These are phyloP conservation scores for Fusarium caatingaense DNA, from an alignment of 2,329 filamentous ascomycete genomes.

Conservation along the genomic window DNA sequence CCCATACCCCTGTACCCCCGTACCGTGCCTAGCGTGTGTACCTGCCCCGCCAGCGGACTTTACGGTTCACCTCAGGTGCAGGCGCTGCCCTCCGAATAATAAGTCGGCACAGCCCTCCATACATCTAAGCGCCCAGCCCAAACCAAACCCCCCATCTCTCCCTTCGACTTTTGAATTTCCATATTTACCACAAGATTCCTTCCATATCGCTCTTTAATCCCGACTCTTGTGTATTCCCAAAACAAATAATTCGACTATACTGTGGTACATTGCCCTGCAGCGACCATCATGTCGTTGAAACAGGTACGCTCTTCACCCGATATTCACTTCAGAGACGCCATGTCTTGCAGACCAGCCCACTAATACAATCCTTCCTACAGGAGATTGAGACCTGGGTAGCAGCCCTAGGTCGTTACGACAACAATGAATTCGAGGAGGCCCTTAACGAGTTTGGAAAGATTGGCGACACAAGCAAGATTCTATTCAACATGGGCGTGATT, in stretches of 20 bases:
- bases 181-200: conserved; percentile 32
- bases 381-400: conserved; percentile 99
- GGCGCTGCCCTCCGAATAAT: conserved; percentile 44
- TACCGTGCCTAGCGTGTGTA: conserved; percentile 43
- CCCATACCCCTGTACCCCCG: conserved; percentile 36
- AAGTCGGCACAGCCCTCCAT: conserved; percentile 44
- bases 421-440: conserved; percentile 95
- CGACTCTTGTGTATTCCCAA: conserved; percentile 8
- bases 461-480: conserved; percentile 94
- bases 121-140: conserved; percentile 44
- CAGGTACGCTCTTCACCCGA: conserved; percentile 58
- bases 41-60: conserved; percentile 34
- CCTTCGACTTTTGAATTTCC: conserved; percentile 33
- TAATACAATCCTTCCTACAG: conserved; percentile 58
- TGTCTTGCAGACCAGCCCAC: conserved; percentile 22
- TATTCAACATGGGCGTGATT: conserved; percentile 98
- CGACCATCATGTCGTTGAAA: conserved; percentile 67
- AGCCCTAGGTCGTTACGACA: conserved; percentile 92
- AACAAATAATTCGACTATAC: conserved; percentile 9
- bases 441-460: conserved; percentile 86
- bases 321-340: background rate
- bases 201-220: conserved; percentile 19
- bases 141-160: conserved; percentile 34
- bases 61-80: conserved; percentile 30
- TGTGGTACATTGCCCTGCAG: conserved; percentile 41